These are phyloP conservation scores for Mortierella antarctica DNA, from an alignment of 192 early-diverging fungal genomes.

Conservation along the genomic window DNA sequence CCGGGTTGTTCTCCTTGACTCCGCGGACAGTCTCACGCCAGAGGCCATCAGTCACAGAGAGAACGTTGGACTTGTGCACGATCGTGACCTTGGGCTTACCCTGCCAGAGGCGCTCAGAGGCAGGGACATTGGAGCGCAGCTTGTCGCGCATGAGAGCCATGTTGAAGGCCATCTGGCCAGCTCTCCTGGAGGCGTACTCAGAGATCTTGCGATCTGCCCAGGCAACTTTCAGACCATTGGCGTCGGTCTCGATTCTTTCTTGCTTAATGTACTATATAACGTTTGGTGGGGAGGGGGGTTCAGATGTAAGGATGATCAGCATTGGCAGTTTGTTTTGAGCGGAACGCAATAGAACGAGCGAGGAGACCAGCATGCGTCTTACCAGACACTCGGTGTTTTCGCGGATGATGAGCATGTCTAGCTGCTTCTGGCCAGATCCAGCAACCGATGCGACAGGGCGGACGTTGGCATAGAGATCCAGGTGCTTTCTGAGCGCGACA, in stretches of 20 bases:
- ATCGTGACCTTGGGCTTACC: conserved; percentile 85
- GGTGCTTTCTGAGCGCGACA: conserved; percentile 92
- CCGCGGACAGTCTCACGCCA: conserved; percentile 92
- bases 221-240: conserved; percentile 74
- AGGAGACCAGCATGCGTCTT: conserved; percentile 19
- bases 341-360: background rate
- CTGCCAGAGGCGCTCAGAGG: conserved; percentile 72
- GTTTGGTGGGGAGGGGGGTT: background rate
- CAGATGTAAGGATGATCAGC: no score
- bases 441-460: conserved; percentile 88
- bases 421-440: conserved; percentile 66
- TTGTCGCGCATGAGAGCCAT: conserved; percentile 87
- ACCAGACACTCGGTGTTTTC: conserved; percentile 99
- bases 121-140: conserved; percentile 67
- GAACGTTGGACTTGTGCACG: conserved; percentile 98
- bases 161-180: conserved; percentile 91
- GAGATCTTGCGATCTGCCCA: conserved; percentile 93
- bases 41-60: conserved; percentile 94
- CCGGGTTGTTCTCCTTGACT: conserved; percentile 74
- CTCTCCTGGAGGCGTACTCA: conserved; percentile 87
- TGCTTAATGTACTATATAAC: conserved; percentile 82
- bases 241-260: conserved; percentile 75
- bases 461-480: conserved; percentile 98
- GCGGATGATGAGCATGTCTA: conserved; percentile 97
- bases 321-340: background rate